Percentiles rank a stretch among this genome's conserved stretches.
Conservation (phyloP, 164 flowering plant species). For the Nelumbo lutea region DNA sequence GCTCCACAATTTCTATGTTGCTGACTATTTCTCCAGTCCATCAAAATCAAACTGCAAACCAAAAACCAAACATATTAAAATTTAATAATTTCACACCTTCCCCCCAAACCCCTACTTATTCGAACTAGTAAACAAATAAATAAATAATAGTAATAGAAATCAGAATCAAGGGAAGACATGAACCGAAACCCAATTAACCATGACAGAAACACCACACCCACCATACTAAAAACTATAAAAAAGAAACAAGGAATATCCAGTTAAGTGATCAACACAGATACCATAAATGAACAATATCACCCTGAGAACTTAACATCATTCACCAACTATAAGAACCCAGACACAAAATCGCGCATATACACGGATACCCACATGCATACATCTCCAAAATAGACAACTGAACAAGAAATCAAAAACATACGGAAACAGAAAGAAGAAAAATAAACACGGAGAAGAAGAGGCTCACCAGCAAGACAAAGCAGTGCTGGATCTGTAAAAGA, state of each 20-base stretch:
- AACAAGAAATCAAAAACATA: too few species aligned
- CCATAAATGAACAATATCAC: neutral
- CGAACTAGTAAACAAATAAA: neutral
- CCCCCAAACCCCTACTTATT: too few species aligned
- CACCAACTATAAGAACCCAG: neutral
- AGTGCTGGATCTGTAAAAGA: neutral
- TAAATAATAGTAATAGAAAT: neutral
- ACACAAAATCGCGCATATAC: neutral
- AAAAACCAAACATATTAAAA: neutral
- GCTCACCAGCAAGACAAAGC: neutral
- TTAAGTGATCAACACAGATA: neutral
- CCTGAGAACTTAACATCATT: neutral
- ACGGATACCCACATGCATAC: too few species aligned
- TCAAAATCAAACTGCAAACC: slow-evolving; percentile 18
- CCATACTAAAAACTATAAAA: neutral
- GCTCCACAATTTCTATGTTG: neutral
- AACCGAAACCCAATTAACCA: neutral
- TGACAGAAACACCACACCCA: neutral
- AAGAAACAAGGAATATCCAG: neutral
- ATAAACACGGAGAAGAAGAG: neutral
- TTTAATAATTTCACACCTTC: neutral
- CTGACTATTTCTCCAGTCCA: slow-evolving; percentile 17
- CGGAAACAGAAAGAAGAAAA: neutral
- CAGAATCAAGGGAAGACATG: slow-evolving; percentile 1
- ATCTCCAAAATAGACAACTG: too few species aligned